Evolutionary conservation across 352 stramenopile species (phyloP), one percentile per base, ranked within the genome.

Genomic region (Phytophthora palmivora): DNA sequence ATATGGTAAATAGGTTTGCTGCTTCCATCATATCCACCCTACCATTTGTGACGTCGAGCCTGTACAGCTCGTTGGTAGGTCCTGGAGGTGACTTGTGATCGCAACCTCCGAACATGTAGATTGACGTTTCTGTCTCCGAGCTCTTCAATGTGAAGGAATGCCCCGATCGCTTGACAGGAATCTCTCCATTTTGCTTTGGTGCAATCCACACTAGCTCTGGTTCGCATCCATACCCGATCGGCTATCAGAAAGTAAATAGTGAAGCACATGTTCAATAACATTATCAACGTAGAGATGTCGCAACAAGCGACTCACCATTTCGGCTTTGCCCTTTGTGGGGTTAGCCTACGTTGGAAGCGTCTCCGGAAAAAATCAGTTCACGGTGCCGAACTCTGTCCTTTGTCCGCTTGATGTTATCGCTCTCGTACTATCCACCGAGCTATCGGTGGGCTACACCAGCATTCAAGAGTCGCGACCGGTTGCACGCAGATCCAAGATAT

Each of bases 31-130:
- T 28, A 6, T 6, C 24, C 24, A 21, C 21, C 30, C 36, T 69
- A 78, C 81, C 91, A 58, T 86, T 84, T 45, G 63, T 89, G 76
- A 98, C 88, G 49, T 99, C 95, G 8, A 98, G 83, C 52, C 93
- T 94, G 73, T 89, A 98, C 4, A 98, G 81, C 53, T 98, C 94
- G 55, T 98, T 97, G 7, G 87, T 98, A 16, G 96, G 96, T 8
- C 94, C 94, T 33, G 96, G 95, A 3, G 94, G 91, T 3, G 84
- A 84, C 46, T 94, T 92, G 58, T 97, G 85, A 70, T 97, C 92
- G 61, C 84, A 97, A 12, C 96, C 96, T 7, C 95, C 87, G 61
- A 95, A 95, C 67, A 95, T 85, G 53, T 92, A 95, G 38, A 93
- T 71, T 7, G 65, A 65, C 5, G 84, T 90, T 66, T 92, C 87